These are phyloP conservation scores for Marasmius sp. DNA, from an alignment of 1,284 basidiomycete species.

Conservation along the genomic window DNA sequence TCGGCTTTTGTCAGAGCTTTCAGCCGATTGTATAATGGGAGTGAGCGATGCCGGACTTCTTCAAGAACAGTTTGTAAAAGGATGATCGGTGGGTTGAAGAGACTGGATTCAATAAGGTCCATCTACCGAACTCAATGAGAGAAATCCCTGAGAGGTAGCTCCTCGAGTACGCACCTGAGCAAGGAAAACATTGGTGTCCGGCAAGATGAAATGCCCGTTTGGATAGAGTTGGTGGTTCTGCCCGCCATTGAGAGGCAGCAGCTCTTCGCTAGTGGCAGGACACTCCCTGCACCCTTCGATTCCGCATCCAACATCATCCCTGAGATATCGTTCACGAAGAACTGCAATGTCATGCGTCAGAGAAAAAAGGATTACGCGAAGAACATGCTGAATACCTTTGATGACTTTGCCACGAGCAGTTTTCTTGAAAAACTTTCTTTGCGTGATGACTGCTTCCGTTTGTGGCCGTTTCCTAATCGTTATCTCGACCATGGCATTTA, in stretches of 20 bases:
- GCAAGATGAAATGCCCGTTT: conserved; percentile 80
- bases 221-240: conserved; percentile 52
- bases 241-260: conserved; percentile 53
- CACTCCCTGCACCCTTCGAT: conserved; percentile 73
- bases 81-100: conserved; percentile 80
- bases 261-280: conserved; percentile 32
- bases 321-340: conserved; percentile 91
- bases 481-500: conserved; percentile 54
- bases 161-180: conserved; percentile 68
- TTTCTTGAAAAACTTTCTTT: conserved; percentile 93
- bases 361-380: neutral
- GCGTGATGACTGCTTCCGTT: conserved; percentile 74
- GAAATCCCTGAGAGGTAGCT: neutral
- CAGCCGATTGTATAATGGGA: conserved; percentile 92
- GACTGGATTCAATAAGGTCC: conserved; percentile 82
- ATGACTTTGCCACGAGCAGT: conserved; percentile 93
- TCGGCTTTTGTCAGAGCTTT: conserved; percentile 81
- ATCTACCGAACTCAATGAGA: conserved; percentile 53
- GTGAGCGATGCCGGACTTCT: conserved; percentile 92
- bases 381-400: conserved; percentile 58
- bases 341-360: conserved; percentile 42
- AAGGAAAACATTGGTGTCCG: conserved; percentile 96
- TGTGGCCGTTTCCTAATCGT: conserved; percentile 77
- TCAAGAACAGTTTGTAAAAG: conserved; percentile 94
- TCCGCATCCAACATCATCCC: conserved; percentile 93